Conservation (phyloP, 148 eudicot genomes). For the Mesembryanthemum crystallinum region DNA sequence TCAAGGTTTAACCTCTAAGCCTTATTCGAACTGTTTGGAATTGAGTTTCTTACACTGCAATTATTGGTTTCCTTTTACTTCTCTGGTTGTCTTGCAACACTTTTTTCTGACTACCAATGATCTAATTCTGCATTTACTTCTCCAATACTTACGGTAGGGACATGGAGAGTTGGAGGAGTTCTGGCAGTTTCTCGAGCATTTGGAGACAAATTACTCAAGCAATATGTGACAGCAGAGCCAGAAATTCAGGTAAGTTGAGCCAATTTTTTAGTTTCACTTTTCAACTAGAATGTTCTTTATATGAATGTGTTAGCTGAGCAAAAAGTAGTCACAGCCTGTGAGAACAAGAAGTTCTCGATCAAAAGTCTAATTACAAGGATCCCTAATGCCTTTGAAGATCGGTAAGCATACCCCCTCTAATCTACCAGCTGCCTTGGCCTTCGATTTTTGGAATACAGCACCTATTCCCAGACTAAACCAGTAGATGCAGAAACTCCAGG, state of each 20-base stretch:
- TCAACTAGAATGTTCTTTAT: neutral
- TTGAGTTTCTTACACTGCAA: neutral
- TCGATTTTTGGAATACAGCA: too few species aligned
- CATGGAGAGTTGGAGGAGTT: constrained; percentile 95
- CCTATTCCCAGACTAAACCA: too few species aligned
- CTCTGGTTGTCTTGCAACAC: neutral
- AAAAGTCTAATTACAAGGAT: too few species aligned
- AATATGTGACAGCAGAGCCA: constrained; percentile 71
- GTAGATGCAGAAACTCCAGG: too few species aligned
- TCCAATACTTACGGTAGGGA: constrained; percentile 37
- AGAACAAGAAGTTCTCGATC: too few species aligned
- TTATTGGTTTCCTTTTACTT: neutral
- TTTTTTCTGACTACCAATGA: neutral
- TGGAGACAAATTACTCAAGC: constrained; percentile 63
- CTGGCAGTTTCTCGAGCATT: constrained; percentile 81
- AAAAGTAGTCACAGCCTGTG: too few species aligned
- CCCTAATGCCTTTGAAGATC: too few species aligned
- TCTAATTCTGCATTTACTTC: constrained; percentile 2
- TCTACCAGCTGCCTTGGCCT: too few species aligned
- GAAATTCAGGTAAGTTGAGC: constrained; percentile 57
- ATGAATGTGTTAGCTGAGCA: too few species aligned
- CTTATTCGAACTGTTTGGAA: neutral
- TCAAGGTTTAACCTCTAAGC: neutral
- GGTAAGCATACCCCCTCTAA: too few species aligned
- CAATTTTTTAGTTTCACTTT: neutral